Conservation (phyloP, 2,329 filamentous ascomycete genomes). For the Myriosclerotinia scirpicola region DNA sequence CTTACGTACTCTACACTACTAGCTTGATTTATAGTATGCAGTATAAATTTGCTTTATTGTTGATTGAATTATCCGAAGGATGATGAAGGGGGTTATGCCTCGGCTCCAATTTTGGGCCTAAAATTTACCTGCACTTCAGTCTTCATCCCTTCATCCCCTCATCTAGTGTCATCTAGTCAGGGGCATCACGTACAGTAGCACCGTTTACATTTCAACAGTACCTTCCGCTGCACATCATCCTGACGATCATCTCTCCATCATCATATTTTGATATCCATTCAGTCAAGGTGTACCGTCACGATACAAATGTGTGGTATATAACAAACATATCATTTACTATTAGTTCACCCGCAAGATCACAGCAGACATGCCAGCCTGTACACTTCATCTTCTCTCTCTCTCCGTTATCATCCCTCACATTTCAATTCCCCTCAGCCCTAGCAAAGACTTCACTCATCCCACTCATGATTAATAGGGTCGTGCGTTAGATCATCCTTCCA, state of each 20-base stretch:
- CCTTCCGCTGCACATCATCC: background rate
- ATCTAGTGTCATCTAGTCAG: too few species aligned
- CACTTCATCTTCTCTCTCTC: slow-evolving; percentile 49
- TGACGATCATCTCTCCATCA: too few species aligned
- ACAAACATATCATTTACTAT: background rate
- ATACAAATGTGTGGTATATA: background rate
- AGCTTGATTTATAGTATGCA: too few species aligned
- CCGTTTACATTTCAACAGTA: background rate
- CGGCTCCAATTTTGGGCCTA: background rate
- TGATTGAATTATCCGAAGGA: background rate
- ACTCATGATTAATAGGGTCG: slow-evolving; percentile 45
- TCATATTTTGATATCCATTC: background rate
- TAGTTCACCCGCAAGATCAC: background rate
- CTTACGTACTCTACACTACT: too few species aligned
- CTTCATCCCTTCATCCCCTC: too few species aligned
- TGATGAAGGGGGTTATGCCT: background rate
- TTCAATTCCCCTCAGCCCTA: slow-evolving; percentile 46
- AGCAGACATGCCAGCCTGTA: slow-evolving; percentile 47
- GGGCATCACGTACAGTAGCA: too few species aligned
- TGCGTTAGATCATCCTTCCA: slow-evolving; percentile 53
- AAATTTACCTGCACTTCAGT: too few species aligned
- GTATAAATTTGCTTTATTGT: background rate
- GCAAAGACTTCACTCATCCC: slow-evolving; percentile 41
- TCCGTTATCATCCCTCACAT: slow-evolving; percentile 36
- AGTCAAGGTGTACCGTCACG: background rate